Percentiles rank a stretch among this genome's conserved stretches.
These are phyloP conservation scores for Monilinia fructigena DNA, from an alignment of 2,329 filamentous ascomycete species.

Conservation along the genomic window DNA sequence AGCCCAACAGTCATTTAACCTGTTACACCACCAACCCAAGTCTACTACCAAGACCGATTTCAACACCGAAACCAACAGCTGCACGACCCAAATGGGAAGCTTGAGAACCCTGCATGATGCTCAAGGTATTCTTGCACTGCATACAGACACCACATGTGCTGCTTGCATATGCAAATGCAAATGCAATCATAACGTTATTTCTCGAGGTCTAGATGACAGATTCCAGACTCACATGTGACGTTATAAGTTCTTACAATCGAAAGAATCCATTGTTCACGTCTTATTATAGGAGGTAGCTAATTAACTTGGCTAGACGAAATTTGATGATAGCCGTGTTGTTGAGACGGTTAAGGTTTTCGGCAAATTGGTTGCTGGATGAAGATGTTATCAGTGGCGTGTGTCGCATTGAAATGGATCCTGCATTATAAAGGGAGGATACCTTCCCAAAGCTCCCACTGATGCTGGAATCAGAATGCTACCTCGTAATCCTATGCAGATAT, in stretches of 20 bases:
- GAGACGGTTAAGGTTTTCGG: too few relatives aligned
- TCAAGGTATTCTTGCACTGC: not conserved
- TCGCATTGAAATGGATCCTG: conserved; percentile 1
- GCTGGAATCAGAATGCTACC: not conserved
- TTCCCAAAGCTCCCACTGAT: not conserved
- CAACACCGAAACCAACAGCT: not conserved
- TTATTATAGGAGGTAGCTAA: too few relatives aligned
- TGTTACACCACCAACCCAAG: not conserved
- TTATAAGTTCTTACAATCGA: not conserved
- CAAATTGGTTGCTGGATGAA: not conserved
- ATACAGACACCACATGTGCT: conserved; percentile 2
- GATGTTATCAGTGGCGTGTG: not conserved
- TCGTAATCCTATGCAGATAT: not conserved
- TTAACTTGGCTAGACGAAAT: too few relatives aligned
- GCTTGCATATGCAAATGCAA: conserved; percentile 5
- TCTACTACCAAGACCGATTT: not conserved
- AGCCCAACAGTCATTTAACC: not conserved
- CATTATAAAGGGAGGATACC: not conserved
- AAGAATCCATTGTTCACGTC: not conserved
- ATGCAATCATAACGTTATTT: not conserved
- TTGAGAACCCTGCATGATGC: conserved; percentile 5
- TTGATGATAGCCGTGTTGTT: too few relatives aligned
- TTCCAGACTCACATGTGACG: not conserved
- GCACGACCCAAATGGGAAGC: not conserved
- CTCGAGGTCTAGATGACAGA: not conserved